Evolutionary conservation across 2,329 filamentous ascomycete species (phyloP), one percentile per base, ranked within the genome.

Genomic region (Cytospora paraplurivora): DNA sequence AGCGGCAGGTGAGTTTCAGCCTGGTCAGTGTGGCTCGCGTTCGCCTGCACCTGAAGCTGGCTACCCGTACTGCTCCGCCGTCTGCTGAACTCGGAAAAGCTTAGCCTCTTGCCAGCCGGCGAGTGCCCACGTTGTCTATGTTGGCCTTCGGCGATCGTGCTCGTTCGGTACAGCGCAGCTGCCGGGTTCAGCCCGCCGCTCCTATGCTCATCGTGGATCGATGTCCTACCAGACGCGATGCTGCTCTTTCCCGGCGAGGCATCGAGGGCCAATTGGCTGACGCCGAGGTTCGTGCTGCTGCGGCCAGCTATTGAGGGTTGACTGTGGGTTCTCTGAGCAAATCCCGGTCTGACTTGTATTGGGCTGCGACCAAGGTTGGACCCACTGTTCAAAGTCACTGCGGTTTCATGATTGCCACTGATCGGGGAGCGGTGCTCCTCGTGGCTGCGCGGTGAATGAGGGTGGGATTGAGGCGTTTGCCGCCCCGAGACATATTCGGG

Each of bases 61-160:
- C 82, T 86, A 71, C 83, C 86, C 58, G 84, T 86, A 71, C 82
- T 86, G 68, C 84, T 87, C 60, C 88, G 72, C 66, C 84, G 78
- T 71, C 84, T 85, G 54, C 84, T 82, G 67, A 87, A 85, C 60
- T 88, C 85, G 68, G 80, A 83, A 68, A 88, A 86, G 75, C 83
- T 86, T 62, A 86, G 78, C 65, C 83, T 79, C 76, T 87, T 87
- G 54, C 56, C 62, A 27, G 81, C 82, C 49, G 76, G 76, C 34
- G 85, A 87, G 55, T 78, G 76, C 37, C 82, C 81, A 67, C 84
- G 51, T 32, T 61, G 61, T 3, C 82, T 81, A 67, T 84, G 51
- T 32, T 61, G 61, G 2, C 64, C 64, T 49, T 66, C 64, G 27
- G 54, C 52, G 41, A 60, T 52, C 38, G 64, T 64, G 57, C 54